A percentile compares a stretch with the other conserved stretches of the same genome.
Evolutionary conservation across 192 early-diverging fungal species (phyloP).

Genomic region (Bifiguratus adelaidae): DNA sequence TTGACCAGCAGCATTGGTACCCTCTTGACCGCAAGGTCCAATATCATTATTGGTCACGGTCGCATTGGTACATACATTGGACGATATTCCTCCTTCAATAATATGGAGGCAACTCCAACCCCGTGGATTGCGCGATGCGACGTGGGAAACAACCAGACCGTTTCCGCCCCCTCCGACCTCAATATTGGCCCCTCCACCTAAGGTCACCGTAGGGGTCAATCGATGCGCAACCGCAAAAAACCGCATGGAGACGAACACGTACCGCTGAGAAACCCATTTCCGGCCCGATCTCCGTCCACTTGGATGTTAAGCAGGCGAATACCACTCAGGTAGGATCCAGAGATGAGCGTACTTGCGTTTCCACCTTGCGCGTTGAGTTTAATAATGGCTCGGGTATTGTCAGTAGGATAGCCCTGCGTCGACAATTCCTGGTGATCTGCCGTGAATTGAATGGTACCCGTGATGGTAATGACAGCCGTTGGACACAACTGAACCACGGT

Average conservation of each 20-base stretch:
- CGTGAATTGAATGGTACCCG: background rate
- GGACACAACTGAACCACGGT: background rate
- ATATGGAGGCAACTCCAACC: slow-evolving; percentile 1
- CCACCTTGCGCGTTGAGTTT: background rate
- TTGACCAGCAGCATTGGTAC: background rate
- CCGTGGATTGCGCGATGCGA: background rate
- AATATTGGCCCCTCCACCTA: slow-evolving; percentile 1
- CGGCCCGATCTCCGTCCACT: background rate
- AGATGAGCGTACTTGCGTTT: background rate
- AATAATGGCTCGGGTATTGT: background rate
- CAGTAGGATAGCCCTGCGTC: background rate
- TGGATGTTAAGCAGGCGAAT: background rate
- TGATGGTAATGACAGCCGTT: background rate
- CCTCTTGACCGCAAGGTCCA: background rate
- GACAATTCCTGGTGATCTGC: background rate
- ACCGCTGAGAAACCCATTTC: background rate
- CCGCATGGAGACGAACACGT: background rate
- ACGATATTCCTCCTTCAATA: background rate
- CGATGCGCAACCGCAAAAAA: no score
- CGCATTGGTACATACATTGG: background rate
- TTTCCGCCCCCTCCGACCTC: background rate
- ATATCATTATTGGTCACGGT: background rate
- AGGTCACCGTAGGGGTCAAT: no score
- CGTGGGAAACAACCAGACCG: background rate
- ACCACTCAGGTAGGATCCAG: background rate